Conservation (phyloP, 2,329 filamentous ascomycete genomes). For the Aspergillus tamarii region DNA sequence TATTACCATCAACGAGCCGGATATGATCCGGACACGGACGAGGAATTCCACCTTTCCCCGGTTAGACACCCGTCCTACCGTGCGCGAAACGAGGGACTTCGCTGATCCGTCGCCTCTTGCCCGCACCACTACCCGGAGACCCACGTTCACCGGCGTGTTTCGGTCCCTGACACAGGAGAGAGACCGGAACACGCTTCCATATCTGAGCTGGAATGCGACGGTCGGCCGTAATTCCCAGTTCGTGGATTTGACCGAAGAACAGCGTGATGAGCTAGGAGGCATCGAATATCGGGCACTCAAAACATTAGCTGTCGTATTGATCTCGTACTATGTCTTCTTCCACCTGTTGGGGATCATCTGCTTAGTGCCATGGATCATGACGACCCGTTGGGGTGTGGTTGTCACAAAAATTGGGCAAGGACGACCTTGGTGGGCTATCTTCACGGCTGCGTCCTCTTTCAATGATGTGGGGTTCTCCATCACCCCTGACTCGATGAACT, state of each 20-base stretch:
- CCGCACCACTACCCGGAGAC: constrained; percentile 29
- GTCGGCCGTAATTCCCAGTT: constrained; percentile 93
- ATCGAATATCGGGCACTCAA: constrained; percentile 95
- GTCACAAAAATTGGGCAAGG: constrained; percentile 66
- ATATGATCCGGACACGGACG: constrained; percentile 38
- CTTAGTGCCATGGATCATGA: constrained; percentile 78
- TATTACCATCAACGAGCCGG: constrained; percentile 54
- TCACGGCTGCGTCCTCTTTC: constrained; percentile 84
- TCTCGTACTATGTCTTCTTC: constrained; percentile 81
- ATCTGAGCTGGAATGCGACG: constrained; percentile 92
- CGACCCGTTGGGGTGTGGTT: constrained; percentile 64
- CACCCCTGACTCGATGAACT: constrained; percentile 91
- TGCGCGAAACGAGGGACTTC: constrained; percentile 35
- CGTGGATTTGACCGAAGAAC: constrained; percentile 81
- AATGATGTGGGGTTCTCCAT: constrained; percentile 94
- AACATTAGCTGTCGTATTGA: constrained; percentile 76
- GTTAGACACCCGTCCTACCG: constrained; percentile 40
- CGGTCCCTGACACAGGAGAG: constrained; percentile 42
- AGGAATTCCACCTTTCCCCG: constrained; percentile 43
- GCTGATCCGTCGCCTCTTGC: constrained; percentile 29
- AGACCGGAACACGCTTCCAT: constrained; percentile 68
- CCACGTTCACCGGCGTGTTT: constrained; percentile 37
- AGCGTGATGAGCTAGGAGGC: constrained; percentile 91
- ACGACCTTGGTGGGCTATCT: constrained; percentile 87
- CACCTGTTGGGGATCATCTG: constrained; percentile 74